Evolutionary conservation across 2,329 filamentous ascomycete genomes (phyloP).

Genomic region (Penicillium brasilianum): DNA sequence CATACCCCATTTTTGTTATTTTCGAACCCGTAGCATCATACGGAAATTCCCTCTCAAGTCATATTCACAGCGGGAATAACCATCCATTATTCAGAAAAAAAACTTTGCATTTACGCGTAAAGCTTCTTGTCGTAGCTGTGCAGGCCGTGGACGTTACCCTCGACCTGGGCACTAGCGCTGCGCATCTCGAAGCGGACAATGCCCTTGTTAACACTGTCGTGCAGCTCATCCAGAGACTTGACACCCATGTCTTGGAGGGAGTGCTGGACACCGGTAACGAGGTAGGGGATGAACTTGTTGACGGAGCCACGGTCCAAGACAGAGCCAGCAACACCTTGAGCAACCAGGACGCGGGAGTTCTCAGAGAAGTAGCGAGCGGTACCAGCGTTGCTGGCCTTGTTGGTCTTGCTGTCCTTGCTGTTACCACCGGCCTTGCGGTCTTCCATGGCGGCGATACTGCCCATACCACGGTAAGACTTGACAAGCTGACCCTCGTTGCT

Average conservation of each 20-base stretch:
- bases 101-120: slow-evolving; percentile 69
- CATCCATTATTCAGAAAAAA: slow-evolving; percentile 27
- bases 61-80: slow-evolving; percentile 30
- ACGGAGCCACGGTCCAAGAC: slow-evolving; percentile 69
- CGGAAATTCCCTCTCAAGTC: slow-evolving; percentile 24
- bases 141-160: slow-evolving; percentile 95
- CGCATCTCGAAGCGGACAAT: slow-evolving; percentile 89
- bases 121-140: slow-evolving; percentile 99
- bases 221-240: slow-evolving; percentile 77
- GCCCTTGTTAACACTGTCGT: slow-evolving; percentile 73
- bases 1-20: slow-evolving; percentile 38
- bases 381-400: slow-evolving; percentile 84
- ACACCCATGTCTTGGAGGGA: slow-evolving; percentile 94
- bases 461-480: slow-evolving; percentile 99
- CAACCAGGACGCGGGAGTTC: slow-evolving; percentile 90
- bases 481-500: slow-evolving; percentile 96
- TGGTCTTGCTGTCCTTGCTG: slow-evolving; percentile 68
- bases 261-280: slow-evolving; percentile 94
- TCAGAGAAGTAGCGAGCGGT: slow-evolving; percentile 99
- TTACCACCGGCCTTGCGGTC: slow-evolving; percentile 91
- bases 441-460: slow-evolving; percentile 98
- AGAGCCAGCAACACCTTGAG: slow-evolving; percentile 88
- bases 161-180: slow-evolving; percentile 90
- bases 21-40: slow-evolving; percentile 37
- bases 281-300: slow-evolving; percentile 94